Evolutionary conservation across 805 yeast species (phyloP).

Genomic region (Cephaloascus albidus): DNA sequence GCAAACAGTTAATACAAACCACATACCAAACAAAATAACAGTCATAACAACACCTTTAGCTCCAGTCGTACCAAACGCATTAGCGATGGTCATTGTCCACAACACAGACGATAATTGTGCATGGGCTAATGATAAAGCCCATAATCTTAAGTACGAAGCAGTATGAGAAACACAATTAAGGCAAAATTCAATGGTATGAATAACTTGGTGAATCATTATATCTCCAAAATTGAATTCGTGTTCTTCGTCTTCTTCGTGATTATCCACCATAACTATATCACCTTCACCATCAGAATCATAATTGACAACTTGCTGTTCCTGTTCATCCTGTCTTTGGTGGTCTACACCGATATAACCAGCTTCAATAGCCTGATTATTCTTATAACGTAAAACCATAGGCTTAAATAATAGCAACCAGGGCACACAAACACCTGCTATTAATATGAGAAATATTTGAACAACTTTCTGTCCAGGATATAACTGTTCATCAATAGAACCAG

Average conservation of each 20-base stretch:
- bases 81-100: constrained; percentile 91
- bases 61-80: constrained; percentile 64
- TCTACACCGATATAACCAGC: constrained; percentile 35
- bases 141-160: constrained; percentile 88
- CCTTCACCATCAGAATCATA: constrained; percentile 12
- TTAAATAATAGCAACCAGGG: constrained; percentile 86
- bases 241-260: constrained; percentile 43
- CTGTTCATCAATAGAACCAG: constrained; percentile 78
- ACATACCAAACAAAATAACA: constrained; percentile 80
- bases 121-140: constrained; percentile 97
- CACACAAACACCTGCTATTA: constrained; percentile 79
- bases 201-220: constrained; percentile 92
- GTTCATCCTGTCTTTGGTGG: constrained; percentile 15
- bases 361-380: constrained; percentile 38
- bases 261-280: constrained; percentile 35
- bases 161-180: constrained; percentile 97
- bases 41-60: constrained; percentile 60
- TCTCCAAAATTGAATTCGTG: constrained; percentile 74
- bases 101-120: constrained; percentile 91
- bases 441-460: constrained; percentile 63
- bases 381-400: constrained; percentile 62
- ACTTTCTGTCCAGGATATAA: constrained; percentile 72
- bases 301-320: constrained; percentile 9
- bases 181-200: constrained; percentile 96
- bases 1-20: constrained; percentile 88